These are phyloP conservation scores for Mycena venus DNA, from an alignment of 768 basidiomycete species.

Conservation along the genomic window DNA sequence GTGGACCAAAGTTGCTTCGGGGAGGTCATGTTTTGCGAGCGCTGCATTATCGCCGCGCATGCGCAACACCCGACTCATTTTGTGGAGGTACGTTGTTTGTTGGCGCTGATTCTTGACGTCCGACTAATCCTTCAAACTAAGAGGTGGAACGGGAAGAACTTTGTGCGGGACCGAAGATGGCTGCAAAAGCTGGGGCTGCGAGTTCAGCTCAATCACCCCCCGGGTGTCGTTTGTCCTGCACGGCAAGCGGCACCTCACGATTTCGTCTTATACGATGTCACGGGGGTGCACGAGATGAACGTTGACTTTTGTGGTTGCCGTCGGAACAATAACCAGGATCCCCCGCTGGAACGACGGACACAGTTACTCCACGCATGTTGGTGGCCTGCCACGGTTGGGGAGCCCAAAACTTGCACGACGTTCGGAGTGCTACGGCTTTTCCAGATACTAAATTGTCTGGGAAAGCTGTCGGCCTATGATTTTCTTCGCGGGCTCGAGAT, in stretches of 20 bases:
- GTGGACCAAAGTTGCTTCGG: neutral
- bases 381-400: slow-evolving; percentile 4
- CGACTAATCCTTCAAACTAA: too few relatives aligned
- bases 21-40: neutral
- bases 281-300: slow-evolving; percentile 20
- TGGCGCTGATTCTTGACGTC: too few relatives aligned
- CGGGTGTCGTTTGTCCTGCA: neutral
- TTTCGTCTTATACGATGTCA: slow-evolving; percentile 19
- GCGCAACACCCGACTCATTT: neutral
- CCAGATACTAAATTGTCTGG: slow-evolving; percentile 19
- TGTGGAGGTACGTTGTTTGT: neutral
- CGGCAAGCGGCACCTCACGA: neutral
- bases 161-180: neutral
- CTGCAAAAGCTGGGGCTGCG: slow-evolving; percentile 22
- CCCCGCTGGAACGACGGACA: neutral
- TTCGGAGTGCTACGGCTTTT: slow-evolving; percentile 23
- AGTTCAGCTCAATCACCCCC: slow-evolving; percentile 19
- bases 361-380: slow-evolving; percentile 26
- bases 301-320: slow-evolving; percentile 17
- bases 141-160: slow-evolving; percentile 6
- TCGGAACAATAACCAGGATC: too few relatives aligned
- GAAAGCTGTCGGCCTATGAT: slow-evolving; percentile 18
- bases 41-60: neutral
- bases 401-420: slow-evolving; percentile 19
- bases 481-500: slow-evolving; percentile 15